phyloP scores from a whole-genome alignment of 1,284 basidiomycete species.

The Ceratobasidium papillatum region DNA sequence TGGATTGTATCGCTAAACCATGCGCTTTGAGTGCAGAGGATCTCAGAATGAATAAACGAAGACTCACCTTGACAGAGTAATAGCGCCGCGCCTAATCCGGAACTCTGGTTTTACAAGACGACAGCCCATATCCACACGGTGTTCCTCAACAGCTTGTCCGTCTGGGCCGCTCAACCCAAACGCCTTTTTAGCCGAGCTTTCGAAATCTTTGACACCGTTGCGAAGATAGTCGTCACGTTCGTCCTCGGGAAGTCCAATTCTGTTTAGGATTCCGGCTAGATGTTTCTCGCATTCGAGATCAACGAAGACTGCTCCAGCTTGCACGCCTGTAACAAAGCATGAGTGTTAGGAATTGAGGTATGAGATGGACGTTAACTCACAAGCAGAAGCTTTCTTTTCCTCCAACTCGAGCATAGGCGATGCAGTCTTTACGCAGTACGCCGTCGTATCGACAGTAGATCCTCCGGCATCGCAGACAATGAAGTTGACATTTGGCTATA shows the following conservation, averaged over 20 bases:
- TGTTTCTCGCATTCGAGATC: constrained; percentile 35
- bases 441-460: constrained; percentile 43
- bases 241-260: neutral
- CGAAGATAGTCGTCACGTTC: constrained; percentile 27
- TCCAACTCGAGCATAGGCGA: constrained; percentile 37
- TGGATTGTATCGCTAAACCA: neutral
- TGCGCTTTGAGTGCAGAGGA: neutral
- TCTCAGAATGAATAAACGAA: neutral
- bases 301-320: constrained; percentile 40
- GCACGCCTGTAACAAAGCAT: constrained; percentile 30
- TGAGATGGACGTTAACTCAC: constrained; percentile 5
- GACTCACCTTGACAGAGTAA: constrained; percentile 14
- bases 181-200: constrained; percentile 3
- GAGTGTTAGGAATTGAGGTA: neutral
- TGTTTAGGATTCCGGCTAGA: constrained; percentile 9
- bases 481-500: constrained; percentile 30
- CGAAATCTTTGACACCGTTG: constrained; percentile 27
- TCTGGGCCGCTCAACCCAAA: neutral
- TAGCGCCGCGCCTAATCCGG: constrained; percentile 8
- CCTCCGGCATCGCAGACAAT: constrained; percentile 44
- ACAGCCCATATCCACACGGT: constrained; percentile 29
- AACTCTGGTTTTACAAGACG: neutral
- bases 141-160: neutral
- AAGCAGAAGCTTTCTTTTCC: constrained; percentile 40
- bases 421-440: constrained; percentile 39